Evolutionary conservation across 1,284 basidiomycete species (phyloP).

Genomic region (Rhodofomes roseus): DNA sequence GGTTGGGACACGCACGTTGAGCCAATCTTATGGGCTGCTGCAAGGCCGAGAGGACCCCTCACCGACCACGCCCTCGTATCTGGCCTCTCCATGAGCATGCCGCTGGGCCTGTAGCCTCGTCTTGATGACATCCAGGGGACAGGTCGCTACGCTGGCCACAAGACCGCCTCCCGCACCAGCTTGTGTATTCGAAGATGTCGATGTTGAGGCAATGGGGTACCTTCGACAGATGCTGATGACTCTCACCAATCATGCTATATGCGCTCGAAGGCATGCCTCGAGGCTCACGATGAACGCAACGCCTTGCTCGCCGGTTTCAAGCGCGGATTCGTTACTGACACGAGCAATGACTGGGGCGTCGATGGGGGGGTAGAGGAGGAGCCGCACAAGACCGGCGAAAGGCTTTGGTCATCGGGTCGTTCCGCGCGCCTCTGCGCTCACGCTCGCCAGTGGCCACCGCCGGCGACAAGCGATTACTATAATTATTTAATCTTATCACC

Average conservation of each 20-base stretch:
- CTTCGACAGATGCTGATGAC: slow-evolving; percentile 13
- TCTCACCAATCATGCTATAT: slow-evolving; percentile 71
- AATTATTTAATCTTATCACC: no score
- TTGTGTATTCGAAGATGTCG: slow-evolving; percentile 23
- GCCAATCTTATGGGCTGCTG: slow-evolving; percentile 16
- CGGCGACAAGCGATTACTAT: not conserved
- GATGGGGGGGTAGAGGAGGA: not conserved
- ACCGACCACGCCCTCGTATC: slow-evolving; percentile 78
- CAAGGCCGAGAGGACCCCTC: slow-evolving; percentile 30
- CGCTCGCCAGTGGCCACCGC: not conserved
- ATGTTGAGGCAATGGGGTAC: slow-evolving; percentile 7
- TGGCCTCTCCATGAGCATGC: slow-evolving; percentile 56
- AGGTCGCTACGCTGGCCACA: slow-evolving; percentile 91
- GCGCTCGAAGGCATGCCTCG: slow-evolving; percentile 65
- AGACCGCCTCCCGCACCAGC: slow-evolving; percentile 86
- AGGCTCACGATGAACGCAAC: slow-evolving; percentile 52
- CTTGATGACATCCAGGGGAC: slow-evolving; percentile 97
- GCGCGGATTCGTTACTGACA: not conserved
- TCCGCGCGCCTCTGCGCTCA: not conserved
- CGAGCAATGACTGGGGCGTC: slow-evolving; percentile 1
- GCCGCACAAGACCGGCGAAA: slow-evolving; percentile 1
- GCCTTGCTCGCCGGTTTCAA: slow-evolving; percentile 14
- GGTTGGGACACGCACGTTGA: slow-evolving; percentile 21
- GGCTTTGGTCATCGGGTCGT: slow-evolving; percentile 1
- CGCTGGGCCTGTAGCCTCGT: slow-evolving; percentile 94